A percentile compares a stretch with the other conserved stretches of the same genome.
Conservation (phyloP, 2,329 filamentous ascomycete species). For the Monilinia fructigena region DNA sequence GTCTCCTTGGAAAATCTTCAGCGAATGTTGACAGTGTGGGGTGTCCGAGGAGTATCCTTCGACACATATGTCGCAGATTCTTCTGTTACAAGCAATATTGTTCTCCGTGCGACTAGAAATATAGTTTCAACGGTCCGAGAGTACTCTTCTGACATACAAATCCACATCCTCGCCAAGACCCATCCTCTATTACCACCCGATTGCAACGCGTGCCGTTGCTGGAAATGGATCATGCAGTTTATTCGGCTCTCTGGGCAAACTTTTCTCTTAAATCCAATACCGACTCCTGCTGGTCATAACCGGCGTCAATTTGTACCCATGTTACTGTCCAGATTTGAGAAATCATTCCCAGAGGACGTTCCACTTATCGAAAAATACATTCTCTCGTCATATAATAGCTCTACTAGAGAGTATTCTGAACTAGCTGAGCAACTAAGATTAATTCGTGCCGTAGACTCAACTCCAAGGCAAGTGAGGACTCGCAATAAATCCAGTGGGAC, state of each 20-base stretch:
- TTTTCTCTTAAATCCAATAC: slow-evolving; percentile 38
- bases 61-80: slow-evolving; percentile 63
- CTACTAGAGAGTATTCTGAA: slow-evolving; percentile 39
- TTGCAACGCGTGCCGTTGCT: slow-evolving; percentile 38
- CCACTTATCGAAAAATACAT: slow-evolving; percentile 43
- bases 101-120: slow-evolving; percentile 75
- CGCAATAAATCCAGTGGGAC: slow-evolving; percentile 31
- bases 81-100: slow-evolving; percentile 59
- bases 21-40: slow-evolving; percentile 52
- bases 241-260: slow-evolving; percentile 43
- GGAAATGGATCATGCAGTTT: slow-evolving; percentile 43
- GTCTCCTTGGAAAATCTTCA: slow-evolving; percentile 60
- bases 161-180: slow-evolving; percentile 33
- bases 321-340: slow-evolving; percentile 41
- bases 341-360: slow-evolving; percentile 43
- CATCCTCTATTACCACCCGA: slow-evolving; percentile 30
- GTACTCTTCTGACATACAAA: slow-evolving; percentile 31
- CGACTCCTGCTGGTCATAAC: slow-evolving; percentile 30
- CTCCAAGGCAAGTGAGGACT: slow-evolving; percentile 48
- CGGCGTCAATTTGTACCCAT: slow-evolving; percentile 40
- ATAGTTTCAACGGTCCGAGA: slow-evolving; percentile 71
- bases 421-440: slow-evolving; percentile 54
- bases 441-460: slow-evolving; percentile 56
- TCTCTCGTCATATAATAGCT: slow-evolving; percentile 36
- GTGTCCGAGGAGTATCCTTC: slow-evolving; percentile 46